These are phyloP conservation scores for Exophiala spinifera DNA, from an alignment of 2,329 filamentous ascomycete genomes.

Conservation along the genomic window DNA sequence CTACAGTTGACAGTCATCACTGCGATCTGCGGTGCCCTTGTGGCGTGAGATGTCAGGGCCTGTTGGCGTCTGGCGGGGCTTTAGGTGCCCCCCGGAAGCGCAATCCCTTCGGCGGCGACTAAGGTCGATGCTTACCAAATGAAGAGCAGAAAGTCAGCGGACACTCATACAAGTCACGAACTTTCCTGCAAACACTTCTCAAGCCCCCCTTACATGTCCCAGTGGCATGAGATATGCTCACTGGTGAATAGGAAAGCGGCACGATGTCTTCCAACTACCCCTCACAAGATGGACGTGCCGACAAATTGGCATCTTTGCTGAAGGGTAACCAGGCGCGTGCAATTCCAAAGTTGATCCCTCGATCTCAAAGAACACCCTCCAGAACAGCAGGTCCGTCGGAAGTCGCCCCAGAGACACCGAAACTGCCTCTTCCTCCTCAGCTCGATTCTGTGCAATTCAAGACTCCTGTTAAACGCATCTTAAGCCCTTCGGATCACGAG, in stretches of 20 bases:
- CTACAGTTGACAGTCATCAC: no score
- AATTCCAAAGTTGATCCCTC: constrained; percentile 29
- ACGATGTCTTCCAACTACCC: neutral
- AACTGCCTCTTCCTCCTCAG: constrained; percentile 66
- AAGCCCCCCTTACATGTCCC: neutral
- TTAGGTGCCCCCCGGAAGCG: neutral
- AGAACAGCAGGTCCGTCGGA: constrained; percentile 33
- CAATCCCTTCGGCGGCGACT: neutral
- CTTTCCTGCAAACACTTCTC: neutral
- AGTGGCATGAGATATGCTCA: no score
- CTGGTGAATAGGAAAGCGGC: no score
- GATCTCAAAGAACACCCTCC: constrained; percentile 35
- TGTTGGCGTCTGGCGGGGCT: no score
- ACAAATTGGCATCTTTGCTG: neutral
- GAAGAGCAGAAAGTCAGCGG: neutral
- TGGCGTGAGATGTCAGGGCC: no score
- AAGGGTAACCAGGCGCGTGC: constrained; percentile 4
- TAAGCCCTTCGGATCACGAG: constrained; percentile 76
- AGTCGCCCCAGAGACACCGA: constrained; percentile 72
- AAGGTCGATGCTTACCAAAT: neutral
- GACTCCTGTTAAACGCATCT: constrained; percentile 71
- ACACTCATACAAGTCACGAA: neutral
- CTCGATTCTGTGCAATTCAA: constrained; percentile 60
- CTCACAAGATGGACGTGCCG: no score
- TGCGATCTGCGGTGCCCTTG: no score